These are phyloP conservation scores for Annulohypoxylon stygium DNA, from an alignment of 495 filamentous ascomycete species.

Conservation along the genomic window DNA sequence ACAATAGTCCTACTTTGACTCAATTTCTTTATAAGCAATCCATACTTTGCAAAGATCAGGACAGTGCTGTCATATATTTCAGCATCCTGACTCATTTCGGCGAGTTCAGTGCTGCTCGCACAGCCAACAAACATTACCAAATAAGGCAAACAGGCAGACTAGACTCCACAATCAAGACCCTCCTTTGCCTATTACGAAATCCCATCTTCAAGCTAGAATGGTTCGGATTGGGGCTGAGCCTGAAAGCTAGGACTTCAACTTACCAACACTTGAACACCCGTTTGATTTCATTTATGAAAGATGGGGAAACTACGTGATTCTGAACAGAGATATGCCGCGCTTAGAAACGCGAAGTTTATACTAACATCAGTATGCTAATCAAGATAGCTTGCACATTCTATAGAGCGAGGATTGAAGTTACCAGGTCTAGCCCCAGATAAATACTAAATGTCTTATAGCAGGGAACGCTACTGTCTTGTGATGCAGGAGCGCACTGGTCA, in stretches of 20 bases:
- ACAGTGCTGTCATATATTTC: background rate
- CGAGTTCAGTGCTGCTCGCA: slow-evolving; percentile 21
- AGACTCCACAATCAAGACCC: background rate
- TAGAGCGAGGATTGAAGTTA: background rate
- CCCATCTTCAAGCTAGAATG: background rate
- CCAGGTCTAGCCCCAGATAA: background rate
- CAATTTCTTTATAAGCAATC: background rate
- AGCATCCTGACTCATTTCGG: slow-evolving; percentile 19
- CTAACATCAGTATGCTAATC: too few relatives aligned
- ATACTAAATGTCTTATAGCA: slow-evolving; percentile 4
- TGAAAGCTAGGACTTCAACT: background rate
- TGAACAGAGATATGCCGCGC: too few relatives aligned
- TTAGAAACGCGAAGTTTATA: too few relatives aligned
- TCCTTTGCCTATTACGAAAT: background rate
- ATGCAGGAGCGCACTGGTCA: slow-evolving; percentile 15
- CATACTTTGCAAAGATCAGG: background rate
- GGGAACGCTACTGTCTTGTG: background rate
- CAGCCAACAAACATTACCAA: background rate
- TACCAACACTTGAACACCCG: background rate
- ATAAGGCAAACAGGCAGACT: background rate
- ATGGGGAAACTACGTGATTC: too few relatives aligned
- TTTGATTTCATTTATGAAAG: background rate
- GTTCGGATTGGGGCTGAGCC: background rate
- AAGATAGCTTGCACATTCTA: background rate
- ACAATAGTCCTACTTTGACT: background rate